phyloP scores from a whole-genome alignment of 2,329 filamentous ascomycete genomes.

The Microcyclosporella mali region DNA sequence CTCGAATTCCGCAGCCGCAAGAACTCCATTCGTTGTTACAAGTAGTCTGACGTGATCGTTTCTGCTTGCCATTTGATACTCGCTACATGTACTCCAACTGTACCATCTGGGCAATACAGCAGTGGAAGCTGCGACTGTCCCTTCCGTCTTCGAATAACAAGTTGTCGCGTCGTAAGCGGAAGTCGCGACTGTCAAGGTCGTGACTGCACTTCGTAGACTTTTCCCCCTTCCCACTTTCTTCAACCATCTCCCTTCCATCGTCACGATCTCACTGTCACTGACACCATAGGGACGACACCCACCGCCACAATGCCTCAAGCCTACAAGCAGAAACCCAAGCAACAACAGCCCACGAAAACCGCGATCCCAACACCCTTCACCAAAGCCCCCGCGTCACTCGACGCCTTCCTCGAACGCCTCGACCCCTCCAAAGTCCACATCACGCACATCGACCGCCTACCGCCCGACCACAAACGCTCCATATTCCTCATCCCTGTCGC shows the following conservation, averaged over 20 bases:
- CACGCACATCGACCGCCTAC: conserved; percentile 70
- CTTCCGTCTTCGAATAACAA: no score
- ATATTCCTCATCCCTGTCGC: conserved; percentile 74
- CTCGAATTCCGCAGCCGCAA: no score
- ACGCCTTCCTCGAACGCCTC: conserved; percentile 61
- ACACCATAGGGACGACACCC: not conserved
- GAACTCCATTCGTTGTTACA: no score
- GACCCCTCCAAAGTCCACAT: conserved; percentile 70
- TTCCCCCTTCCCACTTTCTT: not conserved
- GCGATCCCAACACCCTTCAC: conserved; percentile 54
- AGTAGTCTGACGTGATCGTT: no score
- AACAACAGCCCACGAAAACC: not conserved
- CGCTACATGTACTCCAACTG: no score
- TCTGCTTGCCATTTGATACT: no score
- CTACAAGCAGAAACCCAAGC: conserved; percentile 16
- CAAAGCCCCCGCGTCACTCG: conserved; percentile 55
- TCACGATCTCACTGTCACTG: not conserved
- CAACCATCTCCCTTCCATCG: not conserved
- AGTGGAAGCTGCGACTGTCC: no score
- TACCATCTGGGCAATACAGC: no score
- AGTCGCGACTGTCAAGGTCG: no score
- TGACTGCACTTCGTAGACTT: no score
- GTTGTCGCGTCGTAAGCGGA: no score
- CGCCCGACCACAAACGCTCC: conserved; percentile 66
- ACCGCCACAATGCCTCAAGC: conserved; percentile 9